A percentile compares a stretch with the other conserved stretches of the same genome.
phyloP scores from a whole-genome alignment of 2,329 filamentous ascomycete genomes.

The Penicillium sp. region DNA sequence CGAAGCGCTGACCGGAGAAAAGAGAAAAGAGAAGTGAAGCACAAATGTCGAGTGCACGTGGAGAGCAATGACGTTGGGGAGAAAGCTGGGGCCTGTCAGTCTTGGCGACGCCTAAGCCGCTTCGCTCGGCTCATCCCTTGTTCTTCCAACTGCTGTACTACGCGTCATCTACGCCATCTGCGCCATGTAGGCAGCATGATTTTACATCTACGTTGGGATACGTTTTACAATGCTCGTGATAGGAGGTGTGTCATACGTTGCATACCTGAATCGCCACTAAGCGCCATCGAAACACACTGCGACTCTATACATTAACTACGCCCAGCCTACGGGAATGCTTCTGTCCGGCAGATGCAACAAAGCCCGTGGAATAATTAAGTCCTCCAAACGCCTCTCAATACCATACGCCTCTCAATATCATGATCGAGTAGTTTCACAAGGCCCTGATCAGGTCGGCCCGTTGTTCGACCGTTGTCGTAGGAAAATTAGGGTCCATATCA shows the following conservation, averaged over 20 bases:
- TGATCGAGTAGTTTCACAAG: conserved; percentile 2
- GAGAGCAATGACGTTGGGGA: conserved; percentile 34
- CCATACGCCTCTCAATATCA: not conserved
- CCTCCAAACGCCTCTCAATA: not conserved
- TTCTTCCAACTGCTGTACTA: not conserved
- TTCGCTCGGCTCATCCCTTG: conserved; percentile 14
- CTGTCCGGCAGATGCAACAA: conserved; percentile 1
- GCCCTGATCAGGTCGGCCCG: not conserved
- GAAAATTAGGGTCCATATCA: not conserved
- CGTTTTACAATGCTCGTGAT: not conserved
- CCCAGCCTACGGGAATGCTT: not conserved
- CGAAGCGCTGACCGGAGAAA: conserved; percentile 9
- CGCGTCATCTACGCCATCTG: not conserved
- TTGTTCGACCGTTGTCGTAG: not conserved
- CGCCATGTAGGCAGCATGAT: not conserved
- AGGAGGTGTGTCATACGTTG: not conserved
- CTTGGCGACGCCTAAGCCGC: conserved; percentile 31
- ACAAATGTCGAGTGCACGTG: conserved; percentile 14
- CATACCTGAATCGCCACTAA: not conserved
- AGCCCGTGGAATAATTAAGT: not conserved
- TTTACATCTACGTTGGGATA: not conserved
- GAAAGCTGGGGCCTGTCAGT: conserved; percentile 35
- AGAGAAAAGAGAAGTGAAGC: conserved; percentile 6
- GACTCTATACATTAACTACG: not conserved
- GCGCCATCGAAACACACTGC: not conserved